Base-by-base conservation (phyloP, 805 yeast species). In the Suhomyces prunicola region DNA sequence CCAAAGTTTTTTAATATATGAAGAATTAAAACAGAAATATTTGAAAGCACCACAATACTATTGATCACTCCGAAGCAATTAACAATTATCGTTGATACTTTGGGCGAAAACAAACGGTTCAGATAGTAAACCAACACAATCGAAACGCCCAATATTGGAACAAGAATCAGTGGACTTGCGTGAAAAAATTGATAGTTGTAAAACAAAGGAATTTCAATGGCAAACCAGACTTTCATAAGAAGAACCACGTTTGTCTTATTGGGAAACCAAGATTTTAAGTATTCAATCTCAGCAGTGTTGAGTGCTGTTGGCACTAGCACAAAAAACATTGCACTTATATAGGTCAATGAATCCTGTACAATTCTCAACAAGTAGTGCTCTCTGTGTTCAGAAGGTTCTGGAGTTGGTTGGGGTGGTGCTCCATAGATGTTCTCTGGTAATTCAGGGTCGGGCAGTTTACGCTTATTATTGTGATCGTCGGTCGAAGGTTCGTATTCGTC, bases 1-100 rank as follows among this genome's bases (percentile, higher is more conserved):
- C 83, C 85, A 31, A 75, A 58, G 56, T 79, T 78, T 54, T 77
- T 78, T 40, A 81, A 54, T 5, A 71, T 50, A 42, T 62, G 57
- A 15, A 73, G 57, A 5, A 69, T 55, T 4, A 60, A 27, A 5
- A 61, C 46, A 1, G 76, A 68, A 26, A 70, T 60, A 10, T 60
- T 48, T 2, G 74, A 62, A 5, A 70, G 60, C 6, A 71, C 48
- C 4, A 69, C 19, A 15, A 71, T 55, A 7, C 73, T 69, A 36
- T 54, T 61, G 9, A 54, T 12, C 2, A 71, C 57, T 1, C 74
- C 71, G 2, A 61, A 8, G 2, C 51, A n/a, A 45, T 59, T 57
- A 17, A 57, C 45, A 15, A 54, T n/a, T 47, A 48, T 13, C 29
- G 35, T 44, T 22, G 31, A 23, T 12, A 47, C 47, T 4, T 19